A percentile compares a stretch with the other conserved stretches of the same genome.
Evolutionary conservation across 2,329 filamentous ascomycete species (phyloP).

Genomic region (Ceratocystis colombiana): DNA sequence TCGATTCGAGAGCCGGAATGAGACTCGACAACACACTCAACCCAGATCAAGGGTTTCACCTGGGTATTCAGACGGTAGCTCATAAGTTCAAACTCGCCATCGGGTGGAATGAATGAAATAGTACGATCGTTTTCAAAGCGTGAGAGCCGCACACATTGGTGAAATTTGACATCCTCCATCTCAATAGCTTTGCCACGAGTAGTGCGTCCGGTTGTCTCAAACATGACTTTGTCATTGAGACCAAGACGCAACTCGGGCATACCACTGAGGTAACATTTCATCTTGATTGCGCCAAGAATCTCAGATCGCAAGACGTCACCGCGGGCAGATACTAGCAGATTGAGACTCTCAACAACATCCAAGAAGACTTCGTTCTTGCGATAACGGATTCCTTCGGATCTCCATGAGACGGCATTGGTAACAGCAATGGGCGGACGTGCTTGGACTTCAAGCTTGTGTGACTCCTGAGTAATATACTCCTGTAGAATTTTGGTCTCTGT

Average conservation of each 20-base stretch:
- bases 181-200: slow-evolving; percentile 95
- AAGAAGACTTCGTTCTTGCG: slow-evolving; percentile 99
- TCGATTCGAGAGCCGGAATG: slow-evolving; percentile 93
- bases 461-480: slow-evolving; percentile 98
- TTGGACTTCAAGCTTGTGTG: slow-evolving; percentile 94
- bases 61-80: slow-evolving; percentile 97
- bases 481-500: slow-evolving; percentile 98
- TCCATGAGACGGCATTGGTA: slow-evolving; percentile 96
- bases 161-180: slow-evolving; percentile 99
- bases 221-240: slow-evolving; percentile 99
- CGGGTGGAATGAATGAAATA: slow-evolving; percentile 96
- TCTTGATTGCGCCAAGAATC: slow-evolving; percentile 94
- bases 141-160: slow-evolving; percentile 91
- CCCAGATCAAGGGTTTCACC: slow-evolving; percentile 97
- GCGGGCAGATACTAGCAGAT: slow-evolving; percentile 85
- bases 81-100: slow-evolving; percentile 99
- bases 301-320: slow-evolving; percentile 93
- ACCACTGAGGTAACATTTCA: slow-evolving; percentile 98
- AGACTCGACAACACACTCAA: slow-evolving; percentile 92
- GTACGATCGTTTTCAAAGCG: slow-evolving; percentile 97
- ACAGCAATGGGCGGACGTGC: slow-evolving; percentile 93
- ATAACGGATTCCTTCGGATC: slow-evolving; percentile 94
- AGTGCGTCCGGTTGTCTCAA: slow-evolving; percentile 89
- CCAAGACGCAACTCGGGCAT: slow-evolving; percentile 95
- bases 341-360: slow-evolving; percentile 92